Evolutionary conservation across 441 rosid species (phyloP).

Genomic region (Adansonia gregorii): DNA sequence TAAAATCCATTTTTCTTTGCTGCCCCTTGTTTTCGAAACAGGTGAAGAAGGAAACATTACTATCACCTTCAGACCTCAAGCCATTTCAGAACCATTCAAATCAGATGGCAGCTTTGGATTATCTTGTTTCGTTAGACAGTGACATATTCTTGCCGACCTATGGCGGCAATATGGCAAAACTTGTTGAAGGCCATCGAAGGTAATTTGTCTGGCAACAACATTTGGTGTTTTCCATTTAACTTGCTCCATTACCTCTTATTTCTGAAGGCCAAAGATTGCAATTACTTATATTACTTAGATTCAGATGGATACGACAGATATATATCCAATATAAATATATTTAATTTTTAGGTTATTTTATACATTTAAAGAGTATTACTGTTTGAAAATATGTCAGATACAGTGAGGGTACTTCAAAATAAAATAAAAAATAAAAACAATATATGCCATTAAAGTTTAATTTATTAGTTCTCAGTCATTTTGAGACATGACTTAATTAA

Average conservation of each 20-base stretch:
- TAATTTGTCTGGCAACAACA: constrained; percentile 14
- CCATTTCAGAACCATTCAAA: constrained; percentile 70
- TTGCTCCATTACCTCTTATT: too few species aligned
- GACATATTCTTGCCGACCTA: constrained; percentile 71
- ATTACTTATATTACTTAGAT: too few species aligned
- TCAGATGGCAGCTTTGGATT: constrained; percentile 77
- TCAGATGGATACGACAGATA: too few species aligned
- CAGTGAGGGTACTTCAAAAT: too few species aligned
- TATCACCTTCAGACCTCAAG: constrained; percentile 53
- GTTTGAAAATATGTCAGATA: background rate
- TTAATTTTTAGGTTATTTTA: too few species aligned
- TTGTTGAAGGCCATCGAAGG: constrained; percentile 83
- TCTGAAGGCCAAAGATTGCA: too few species aligned
- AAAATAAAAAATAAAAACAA: too few species aligned
- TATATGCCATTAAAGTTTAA: too few species aligned
- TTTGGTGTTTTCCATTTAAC: background rate
- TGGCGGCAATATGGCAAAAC: constrained; percentile 77
- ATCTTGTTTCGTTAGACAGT: constrained; percentile 66
- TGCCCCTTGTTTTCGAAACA: constrained; percentile 28
- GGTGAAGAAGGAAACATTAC: constrained; percentile 69
- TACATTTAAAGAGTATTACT: background rate
- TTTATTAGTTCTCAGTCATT: background rate
- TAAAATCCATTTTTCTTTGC: too few species aligned
- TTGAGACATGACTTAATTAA: background rate
- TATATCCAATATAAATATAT: too few species aligned